Evolutionary conservation across 148 eudicot genomes (phyloP).

Genomic region (Cornus controversa): DNA sequence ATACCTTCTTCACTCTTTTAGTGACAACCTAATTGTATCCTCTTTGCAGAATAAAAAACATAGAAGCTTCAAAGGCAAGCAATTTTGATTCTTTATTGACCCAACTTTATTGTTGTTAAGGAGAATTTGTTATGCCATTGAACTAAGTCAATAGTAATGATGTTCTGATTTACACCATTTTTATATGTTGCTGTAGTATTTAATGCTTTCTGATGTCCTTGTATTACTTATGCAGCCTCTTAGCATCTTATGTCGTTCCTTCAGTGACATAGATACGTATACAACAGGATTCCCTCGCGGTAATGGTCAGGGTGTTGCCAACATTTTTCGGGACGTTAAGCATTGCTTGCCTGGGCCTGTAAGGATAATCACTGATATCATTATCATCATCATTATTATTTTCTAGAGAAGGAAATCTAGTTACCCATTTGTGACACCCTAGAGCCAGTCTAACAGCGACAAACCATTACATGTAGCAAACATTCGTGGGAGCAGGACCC

Average conservation of each 20-base stretch:
- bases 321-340: slow-evolving; percentile 74
- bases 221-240: slow-evolving; percentile 67
- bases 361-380: slow-evolving; percentile 18
- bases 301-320: slow-evolving; percentile 58
- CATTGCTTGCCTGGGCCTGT: slow-evolving; percentile 95
- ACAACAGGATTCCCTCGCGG: slow-evolving; percentile 90
- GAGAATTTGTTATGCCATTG: slow-evolving; percentile 4
- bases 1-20: background rate
- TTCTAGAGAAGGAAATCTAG: background rate
- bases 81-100: slow-evolving; percentile 9
- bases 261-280: slow-evolving; percentile 78
- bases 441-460: background rate
- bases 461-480: background rate
- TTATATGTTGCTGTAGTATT: background rate
- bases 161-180: background rate
- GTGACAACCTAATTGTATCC: slow-evolving; percentile 17
- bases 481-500: background rate
- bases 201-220: slow-evolving; percentile 15
- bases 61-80: slow-evolving; percentile 69
- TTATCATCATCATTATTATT: background rate
- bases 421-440: background rate
- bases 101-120: slow-evolving; percentile 7
- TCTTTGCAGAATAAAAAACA: slow-evolving; percentile 66
- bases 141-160: too few species aligned
- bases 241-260: slow-evolving; percentile 74